Percentiles rank a stretch among this genome's conserved stretches.
These are phyloP conservation scores for Aspergillus tubingensis DNA, from an alignment of 2,329 filamentous ascomycete genomes.

Conservation along the genomic window DNA sequence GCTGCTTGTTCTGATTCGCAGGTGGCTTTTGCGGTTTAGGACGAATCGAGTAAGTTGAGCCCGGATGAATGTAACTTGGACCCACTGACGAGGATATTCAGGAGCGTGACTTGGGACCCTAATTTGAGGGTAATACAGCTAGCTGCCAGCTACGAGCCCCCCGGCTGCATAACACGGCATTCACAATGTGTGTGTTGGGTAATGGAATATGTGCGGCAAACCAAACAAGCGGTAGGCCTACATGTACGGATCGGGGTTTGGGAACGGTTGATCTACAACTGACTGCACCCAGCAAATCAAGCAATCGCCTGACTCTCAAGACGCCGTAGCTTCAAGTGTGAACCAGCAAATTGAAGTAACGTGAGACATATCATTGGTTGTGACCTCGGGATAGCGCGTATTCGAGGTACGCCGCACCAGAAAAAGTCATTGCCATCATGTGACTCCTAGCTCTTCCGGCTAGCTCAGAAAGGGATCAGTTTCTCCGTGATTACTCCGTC, in stretches of 20 bases:
- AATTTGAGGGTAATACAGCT: conserved; percentile 1
- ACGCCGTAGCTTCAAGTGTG: background rate
- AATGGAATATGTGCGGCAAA: background rate
- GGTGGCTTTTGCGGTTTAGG: background rate
- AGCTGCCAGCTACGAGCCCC: conserved; percentile 6
- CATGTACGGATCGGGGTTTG: background rate
- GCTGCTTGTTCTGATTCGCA: conserved; percentile 11
- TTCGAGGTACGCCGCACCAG: background rate
- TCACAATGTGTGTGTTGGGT: background rate
- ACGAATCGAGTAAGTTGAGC: background rate
- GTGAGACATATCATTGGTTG: background rate
- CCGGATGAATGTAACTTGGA: conserved; percentile 15
- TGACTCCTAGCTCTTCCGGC: background rate
- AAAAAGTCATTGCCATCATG: background rate
- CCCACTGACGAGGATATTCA: conserved; percentile 21
- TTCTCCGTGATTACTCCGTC: conserved; percentile 12
- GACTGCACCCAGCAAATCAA: background rate
- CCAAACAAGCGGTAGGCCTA: background rate
- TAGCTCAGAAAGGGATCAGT: background rate
- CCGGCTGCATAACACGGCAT: background rate
- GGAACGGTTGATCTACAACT: background rate
- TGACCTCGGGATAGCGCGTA: background rate
- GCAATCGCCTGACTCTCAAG: background rate
- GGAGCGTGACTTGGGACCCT: conserved; percentile 7
- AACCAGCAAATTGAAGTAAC: background rate